A percentile compares a stretch with the other conserved stretches of the same genome.
phyloP scores from a whole-genome alignment of 2,329 filamentous ascomycete genomes.

The Pseudovirgaria hyperparasitica region DNA sequence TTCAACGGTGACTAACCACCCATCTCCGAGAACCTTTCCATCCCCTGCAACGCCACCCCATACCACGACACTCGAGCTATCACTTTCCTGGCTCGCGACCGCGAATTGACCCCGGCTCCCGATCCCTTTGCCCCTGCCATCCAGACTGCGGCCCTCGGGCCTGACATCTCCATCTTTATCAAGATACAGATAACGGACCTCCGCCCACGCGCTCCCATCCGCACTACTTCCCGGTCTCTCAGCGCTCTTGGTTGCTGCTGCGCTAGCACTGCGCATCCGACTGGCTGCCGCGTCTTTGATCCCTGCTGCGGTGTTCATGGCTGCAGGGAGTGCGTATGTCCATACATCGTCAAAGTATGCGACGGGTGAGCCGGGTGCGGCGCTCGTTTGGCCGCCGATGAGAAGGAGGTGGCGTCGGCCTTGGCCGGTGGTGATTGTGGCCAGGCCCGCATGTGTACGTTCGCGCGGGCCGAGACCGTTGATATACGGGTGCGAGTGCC shows the following conservation, averaged over 20 bases:
- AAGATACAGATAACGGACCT: slow-evolving; percentile 34
- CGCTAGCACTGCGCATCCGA: slow-evolving; percentile 31
- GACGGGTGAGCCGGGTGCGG: slow-evolving; percentile 5
- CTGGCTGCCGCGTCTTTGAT: slow-evolving; percentile 38
- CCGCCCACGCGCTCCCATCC: slow-evolving; percentile 37
- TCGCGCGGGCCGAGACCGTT: slow-evolving; percentile 22
- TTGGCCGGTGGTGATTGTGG: slow-evolving; percentile 37
- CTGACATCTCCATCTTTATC: slow-evolving; percentile 30
- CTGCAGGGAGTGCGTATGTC: slow-evolving; percentile 39
- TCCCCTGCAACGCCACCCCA: slow-evolving; percentile 40
- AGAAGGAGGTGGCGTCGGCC: slow-evolving; percentile 41
- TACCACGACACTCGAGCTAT: slow-evolving; percentile 35
- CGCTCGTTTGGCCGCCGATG: slow-evolving; percentile 33
- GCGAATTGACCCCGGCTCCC: slow-evolving; percentile 28
- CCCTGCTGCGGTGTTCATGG: slow-evolving; percentile 32
- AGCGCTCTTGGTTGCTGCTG: no score
- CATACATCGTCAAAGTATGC: slow-evolving; percentile 33
- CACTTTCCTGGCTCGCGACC: slow-evolving; percentile 28
- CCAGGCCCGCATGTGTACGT: slow-evolving; percentile 30
- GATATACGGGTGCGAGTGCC: slow-evolving; percentile 14
- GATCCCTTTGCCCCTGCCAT: slow-evolving; percentile 25
- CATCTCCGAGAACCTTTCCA: slow-evolving; percentile 28
- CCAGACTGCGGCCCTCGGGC: slow-evolving; percentile 29
- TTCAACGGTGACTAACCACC: slow-evolving; percentile 29
- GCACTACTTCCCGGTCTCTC: no score